These are phyloP conservation scores for Fusarium proliferatum DNA, from an alignment of 2,329 filamentous ascomycete species.

Conservation along the genomic window DNA sequence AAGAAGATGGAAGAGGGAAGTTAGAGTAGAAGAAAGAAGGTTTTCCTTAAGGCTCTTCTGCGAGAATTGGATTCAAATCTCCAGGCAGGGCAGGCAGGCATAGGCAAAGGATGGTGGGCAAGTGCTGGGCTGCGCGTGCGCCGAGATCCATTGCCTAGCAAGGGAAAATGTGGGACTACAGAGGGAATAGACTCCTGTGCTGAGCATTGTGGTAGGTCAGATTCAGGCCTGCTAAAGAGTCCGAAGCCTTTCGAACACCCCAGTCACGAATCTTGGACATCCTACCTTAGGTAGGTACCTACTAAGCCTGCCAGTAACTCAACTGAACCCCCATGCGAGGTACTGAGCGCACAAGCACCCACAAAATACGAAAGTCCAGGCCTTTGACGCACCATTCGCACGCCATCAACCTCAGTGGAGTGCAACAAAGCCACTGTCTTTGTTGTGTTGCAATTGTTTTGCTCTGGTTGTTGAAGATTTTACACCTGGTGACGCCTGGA, in stretches of 20 bases:
- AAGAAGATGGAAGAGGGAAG: conserved; percentile 29
- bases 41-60: conserved; percentile 38
- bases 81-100: conserved; percentile 31
- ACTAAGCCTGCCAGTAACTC: conserved; percentile 9
- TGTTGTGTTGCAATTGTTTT: neutral
- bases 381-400: conserved; percentile 34
- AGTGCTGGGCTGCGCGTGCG: conserved; percentile 21
- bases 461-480: conserved; percentile 8
- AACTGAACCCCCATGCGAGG: neutral
- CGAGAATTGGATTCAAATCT: conserved; percentile 28
- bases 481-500: conserved; percentile 9
- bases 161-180: conserved; percentile 27
- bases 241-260: conserved; percentile 18
- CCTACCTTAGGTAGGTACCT: too few species aligned
- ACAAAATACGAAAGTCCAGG: conserved; percentile 35
- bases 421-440: neutral
- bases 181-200: conserved; percentile 9
- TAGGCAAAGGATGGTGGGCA: conserved; percentile 12
- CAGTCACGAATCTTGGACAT: conserved; percentile 18
- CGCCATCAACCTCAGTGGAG: conserved; percentile 31
- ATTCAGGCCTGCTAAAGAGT: conserved; percentile 27
- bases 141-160: conserved; percentile 20
- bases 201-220: conserved; percentile 32
- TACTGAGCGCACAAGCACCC: conserved; percentile 17
- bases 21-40: conserved; percentile 25